These are phyloP conservation scores for Hyphodiscus sp. DNA, from an alignment of 2,329 filamentous ascomycete species.

Conservation along the genomic window DNA sequence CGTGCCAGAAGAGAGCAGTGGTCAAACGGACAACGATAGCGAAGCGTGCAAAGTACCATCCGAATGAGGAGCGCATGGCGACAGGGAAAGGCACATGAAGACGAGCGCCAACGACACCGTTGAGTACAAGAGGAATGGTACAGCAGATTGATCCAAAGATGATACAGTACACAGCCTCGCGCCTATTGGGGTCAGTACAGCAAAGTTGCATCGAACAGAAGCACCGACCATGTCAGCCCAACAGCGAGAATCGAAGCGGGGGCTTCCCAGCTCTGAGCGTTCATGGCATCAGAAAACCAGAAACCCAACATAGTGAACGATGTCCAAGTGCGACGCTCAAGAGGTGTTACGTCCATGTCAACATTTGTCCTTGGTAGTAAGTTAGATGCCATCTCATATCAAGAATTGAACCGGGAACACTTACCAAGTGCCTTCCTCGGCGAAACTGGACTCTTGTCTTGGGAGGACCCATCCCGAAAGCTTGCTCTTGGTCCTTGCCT, in stretches of 20 bases:
- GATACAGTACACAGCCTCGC: constrained; percentile 32
- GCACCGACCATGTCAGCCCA: constrained; percentile 35
- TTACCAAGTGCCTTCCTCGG: constrained; percentile 32
- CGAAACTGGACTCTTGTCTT: constrained; percentile 34
- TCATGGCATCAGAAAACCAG: constrained; percentile 40
- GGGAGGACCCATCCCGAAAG: constrained; percentile 36
- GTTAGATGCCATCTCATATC: background rate
- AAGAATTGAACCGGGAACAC: background rate
- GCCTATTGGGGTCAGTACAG: constrained; percentile 3
- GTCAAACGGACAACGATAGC: constrained; percentile 33
- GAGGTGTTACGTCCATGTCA: constrained; percentile 39
- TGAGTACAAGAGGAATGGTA: constrained; percentile 42
- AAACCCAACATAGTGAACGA: constrained; percentile 36
- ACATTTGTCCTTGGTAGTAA: constrained; percentile 34
- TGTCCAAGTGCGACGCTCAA: constrained; percentile 39
- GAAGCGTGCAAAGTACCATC: constrained; percentile 37
- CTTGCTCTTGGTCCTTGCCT: constrained; percentile 31
- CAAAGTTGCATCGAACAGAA: background rate
- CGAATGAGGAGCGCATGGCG: constrained; percentile 37
- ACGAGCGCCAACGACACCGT: constrained; percentile 40
- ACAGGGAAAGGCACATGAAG: constrained; percentile 42
- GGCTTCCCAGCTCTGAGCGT: constrained; percentile 39
- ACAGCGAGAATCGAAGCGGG: constrained; percentile 40
- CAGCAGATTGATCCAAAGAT: constrained; percentile 53
- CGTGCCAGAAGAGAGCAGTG: constrained; percentile 27